Evolutionary conservation across 2,329 filamentous ascomycete species (phyloP).

Genomic region (Neofusicoccum cordaticola): DNA sequence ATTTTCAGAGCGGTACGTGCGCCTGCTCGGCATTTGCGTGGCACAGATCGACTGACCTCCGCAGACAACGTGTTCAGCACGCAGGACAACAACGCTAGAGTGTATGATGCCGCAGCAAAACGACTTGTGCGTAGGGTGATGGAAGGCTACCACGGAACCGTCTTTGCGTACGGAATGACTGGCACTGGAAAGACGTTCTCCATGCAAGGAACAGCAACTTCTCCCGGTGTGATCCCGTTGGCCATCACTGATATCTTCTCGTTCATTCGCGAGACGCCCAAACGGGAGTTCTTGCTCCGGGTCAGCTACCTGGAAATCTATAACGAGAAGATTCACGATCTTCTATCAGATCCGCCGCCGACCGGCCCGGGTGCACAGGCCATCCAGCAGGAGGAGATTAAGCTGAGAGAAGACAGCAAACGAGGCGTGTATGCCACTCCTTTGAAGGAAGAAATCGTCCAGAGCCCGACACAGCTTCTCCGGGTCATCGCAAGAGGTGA

Average conservation of each 20-base stretch:
- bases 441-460: conserved; percentile 96
- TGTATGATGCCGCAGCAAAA: conserved; percentile 93
- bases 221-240: conserved; percentile 91
- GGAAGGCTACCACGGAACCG: conserved; percentile 98
- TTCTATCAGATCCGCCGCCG: conserved; percentile 71
- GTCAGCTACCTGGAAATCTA: conserved; percentile 99
- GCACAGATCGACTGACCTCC: neutral
- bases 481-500: conserved; percentile 94
- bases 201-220: conserved; percentile 96
- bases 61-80: conserved; percentile 94
- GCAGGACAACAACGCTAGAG: conserved; percentile 88
- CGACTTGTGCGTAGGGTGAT: conserved; percentile 92
- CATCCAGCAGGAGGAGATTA: conserved; percentile 84
- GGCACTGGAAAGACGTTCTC: conserved; percentile 98
- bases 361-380: conserved; percentile 45
- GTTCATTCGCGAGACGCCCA: conserved; percentile 94
- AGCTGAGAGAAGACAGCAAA: conserved; percentile 93
- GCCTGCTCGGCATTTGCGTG: conserved; percentile 17
- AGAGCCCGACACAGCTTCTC: conserved; percentile 91
- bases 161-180: conserved; percentile 99
- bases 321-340: conserved; percentile 94
- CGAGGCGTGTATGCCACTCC: conserved; percentile 94
- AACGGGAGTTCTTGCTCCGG: conserved; percentile 86
- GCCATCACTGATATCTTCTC: conserved; percentile 99
- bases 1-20: conserved; percentile 81